phyloP scores from a whole-genome alignment of 306 rosid species.

The Sesbania bispinosa region DNA sequence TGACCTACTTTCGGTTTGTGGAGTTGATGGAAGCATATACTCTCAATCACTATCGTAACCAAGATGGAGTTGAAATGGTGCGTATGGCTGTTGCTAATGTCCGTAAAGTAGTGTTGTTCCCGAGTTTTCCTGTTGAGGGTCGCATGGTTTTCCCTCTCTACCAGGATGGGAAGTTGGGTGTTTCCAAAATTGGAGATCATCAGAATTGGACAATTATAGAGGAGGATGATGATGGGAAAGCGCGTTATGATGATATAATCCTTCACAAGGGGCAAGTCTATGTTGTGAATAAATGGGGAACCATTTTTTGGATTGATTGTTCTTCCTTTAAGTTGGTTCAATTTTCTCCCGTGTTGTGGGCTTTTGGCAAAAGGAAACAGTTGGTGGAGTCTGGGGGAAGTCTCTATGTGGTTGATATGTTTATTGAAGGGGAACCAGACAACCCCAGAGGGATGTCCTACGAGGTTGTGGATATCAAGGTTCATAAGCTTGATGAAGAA shows the following conservation, averaged over 20 bases:
- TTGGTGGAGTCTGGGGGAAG: slow-evolving; percentile 39
- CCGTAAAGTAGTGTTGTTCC: slow-evolving; percentile 15
- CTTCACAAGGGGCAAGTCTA: slow-evolving; percentile 31
- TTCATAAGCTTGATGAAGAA: slow-evolving; percentile 39
- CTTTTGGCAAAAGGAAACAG: slow-evolving; percentile 18
- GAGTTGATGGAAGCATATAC: slow-evolving; percentile 5
- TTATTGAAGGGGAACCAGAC: neutral
- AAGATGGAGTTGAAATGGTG: neutral
- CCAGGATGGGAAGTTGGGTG: neutral
- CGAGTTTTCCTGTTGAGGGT: neutral
- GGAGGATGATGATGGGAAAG: neutral
- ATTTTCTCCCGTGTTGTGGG: slow-evolving; percentile 16
- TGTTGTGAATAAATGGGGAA: slow-evolving; percentile 37
- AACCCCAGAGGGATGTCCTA: neutral
- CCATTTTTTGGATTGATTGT: slow-evolving; percentile 28
- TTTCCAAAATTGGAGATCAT: slow-evolving; percentile 15
- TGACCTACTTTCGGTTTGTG: neutral
- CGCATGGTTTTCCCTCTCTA: neutral
- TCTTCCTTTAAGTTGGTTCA: slow-evolving; percentile 26
- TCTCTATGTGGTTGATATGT: slow-evolving; percentile 39
- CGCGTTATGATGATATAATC: slow-evolving; percentile 28
- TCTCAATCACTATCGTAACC: neutral
- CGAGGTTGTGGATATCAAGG: slow-evolving; percentile 1
- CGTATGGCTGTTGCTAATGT: neutral
- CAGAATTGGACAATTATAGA: neutral